A percentile compares a stretch with the other conserved stretches of the same genome.
phyloP scores from a whole-genome alignment of 2,329 filamentous ascomycete genomes.

The Stylonectria norvegica region DNA sequence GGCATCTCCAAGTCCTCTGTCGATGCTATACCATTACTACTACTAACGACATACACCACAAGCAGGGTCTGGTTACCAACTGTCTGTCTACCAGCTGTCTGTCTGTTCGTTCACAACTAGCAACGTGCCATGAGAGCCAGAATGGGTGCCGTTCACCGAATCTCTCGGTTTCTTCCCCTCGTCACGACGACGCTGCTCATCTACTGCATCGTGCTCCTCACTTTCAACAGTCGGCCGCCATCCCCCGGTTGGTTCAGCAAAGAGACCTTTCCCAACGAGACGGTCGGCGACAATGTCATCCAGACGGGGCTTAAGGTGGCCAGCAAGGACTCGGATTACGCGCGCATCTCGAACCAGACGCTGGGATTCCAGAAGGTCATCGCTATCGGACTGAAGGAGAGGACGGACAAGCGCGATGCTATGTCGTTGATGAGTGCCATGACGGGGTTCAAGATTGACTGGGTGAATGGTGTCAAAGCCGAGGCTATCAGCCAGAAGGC shows the following conservation, averaged over 20 bases:
- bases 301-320: neutral
- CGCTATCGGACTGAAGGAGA: conserved; percentile 46
- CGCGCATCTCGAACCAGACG: conserved; percentile 12
- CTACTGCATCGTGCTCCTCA: neutral
- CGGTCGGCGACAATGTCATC: neutral
- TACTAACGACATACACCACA: neutral
- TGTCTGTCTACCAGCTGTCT: neutral
- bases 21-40: neutral
- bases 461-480: conserved; percentile 44
- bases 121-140: neutral
- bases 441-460: conserved; percentile 43
- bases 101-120: neutral
- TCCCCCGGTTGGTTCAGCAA: too few species aligned
- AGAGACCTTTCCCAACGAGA: neutral
- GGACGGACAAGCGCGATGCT: conserved; percentile 49
- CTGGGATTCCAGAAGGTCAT: conserved; percentile 47
- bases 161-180: neutral
- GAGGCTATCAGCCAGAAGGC: conserved; percentile 36
- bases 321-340: conserved; percentile 3
- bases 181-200: neutral
- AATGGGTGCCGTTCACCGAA: neutral
- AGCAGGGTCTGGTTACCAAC: too few species aligned
- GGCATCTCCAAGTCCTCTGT: too few species aligned
- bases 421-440: conserved; percentile 45
- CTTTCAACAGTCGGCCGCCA: neutral